Conservation (phyloP, 208 protist genomes). For the Spongospora subterranea region DNA sequence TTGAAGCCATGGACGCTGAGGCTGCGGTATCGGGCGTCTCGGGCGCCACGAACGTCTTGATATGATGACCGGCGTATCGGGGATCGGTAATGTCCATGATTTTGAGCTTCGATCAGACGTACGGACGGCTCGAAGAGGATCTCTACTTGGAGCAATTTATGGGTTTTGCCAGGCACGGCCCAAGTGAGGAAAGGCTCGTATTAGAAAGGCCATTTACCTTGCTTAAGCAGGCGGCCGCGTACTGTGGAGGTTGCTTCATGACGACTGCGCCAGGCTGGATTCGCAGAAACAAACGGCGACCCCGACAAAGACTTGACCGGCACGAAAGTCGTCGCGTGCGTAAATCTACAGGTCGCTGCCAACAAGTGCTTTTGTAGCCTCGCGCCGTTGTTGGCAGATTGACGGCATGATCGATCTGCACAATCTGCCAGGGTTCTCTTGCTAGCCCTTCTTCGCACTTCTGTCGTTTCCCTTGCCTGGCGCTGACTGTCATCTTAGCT, state of each 20-base stretch:
- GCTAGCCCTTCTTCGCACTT: background rate
- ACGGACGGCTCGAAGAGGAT: too few species aligned
- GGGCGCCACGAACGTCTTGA: too few species aligned
- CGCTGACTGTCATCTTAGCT: background rate
- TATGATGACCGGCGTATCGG: too few species aligned
- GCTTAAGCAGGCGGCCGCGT: background rate
- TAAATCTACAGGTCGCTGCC: background rate
- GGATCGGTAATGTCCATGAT: too few species aligned
- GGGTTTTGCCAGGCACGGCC: background rate
- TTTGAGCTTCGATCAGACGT: too few species aligned
- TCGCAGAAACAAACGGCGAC: too few species aligned
- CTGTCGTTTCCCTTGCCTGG: background rate
- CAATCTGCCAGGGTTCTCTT: background rate
- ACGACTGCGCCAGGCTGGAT: too few species aligned
- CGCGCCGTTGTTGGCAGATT: background rate
- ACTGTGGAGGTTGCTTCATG: too few species aligned
- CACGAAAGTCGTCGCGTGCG: constrained; percentile 9
- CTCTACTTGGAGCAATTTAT: too few species aligned
- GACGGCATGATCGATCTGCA: background rate
- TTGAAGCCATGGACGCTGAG: too few species aligned
- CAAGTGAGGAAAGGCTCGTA: background rate
- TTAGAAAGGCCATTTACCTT: background rate
- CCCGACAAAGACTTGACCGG: background rate
- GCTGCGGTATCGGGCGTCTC: too few species aligned
- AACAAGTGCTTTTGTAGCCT: background rate